Conservation (phyloP, 148 eudicot species). For the Tetragonia tetragonoides region DNA sequence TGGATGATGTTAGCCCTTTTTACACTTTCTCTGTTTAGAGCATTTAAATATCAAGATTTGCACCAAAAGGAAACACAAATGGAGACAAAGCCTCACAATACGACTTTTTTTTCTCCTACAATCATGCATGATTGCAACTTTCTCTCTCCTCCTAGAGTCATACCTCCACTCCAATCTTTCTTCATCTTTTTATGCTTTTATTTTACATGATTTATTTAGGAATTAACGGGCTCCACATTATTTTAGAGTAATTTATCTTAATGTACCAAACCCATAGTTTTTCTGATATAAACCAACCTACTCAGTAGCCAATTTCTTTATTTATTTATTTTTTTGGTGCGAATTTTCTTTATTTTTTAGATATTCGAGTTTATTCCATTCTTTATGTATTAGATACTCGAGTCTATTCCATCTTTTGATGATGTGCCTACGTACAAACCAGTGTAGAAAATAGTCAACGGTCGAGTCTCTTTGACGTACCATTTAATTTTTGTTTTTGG, state of each 20-base stretch:
- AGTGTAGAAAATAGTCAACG: no score
- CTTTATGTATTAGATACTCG: no score
- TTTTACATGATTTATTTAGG: not conserved
- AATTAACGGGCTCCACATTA: not conserved
- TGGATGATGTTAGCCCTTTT: slow-evolving; percentile 18
- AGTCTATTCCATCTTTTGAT: no score
- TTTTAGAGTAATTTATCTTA: not conserved
- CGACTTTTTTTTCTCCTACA: slow-evolving; percentile 17
- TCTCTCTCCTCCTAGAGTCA: slow-evolving; percentile 11
- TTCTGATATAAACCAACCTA: not conserved
- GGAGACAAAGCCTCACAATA: slow-evolving; percentile 19
- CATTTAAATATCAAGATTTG: slow-evolving; percentile 19
- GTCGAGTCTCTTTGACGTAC: no score
- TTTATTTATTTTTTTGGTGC: no score
- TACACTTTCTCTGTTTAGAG: not conserved
- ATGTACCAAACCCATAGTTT: not conserved
- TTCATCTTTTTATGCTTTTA: not conserved
- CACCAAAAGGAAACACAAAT: slow-evolving; percentile 17
- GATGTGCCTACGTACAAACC: no score
- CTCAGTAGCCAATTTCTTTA: no score
- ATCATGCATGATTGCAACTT: slow-evolving; percentile 24
- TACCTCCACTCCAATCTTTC: no score
- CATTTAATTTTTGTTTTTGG: no score
- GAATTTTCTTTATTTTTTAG: no score
- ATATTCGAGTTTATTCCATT: no score